phyloP scores from a whole-genome alignment of 2,329 filamentous ascomycete species.

The Gnomoniopsis smithogilvyi region DNA sequence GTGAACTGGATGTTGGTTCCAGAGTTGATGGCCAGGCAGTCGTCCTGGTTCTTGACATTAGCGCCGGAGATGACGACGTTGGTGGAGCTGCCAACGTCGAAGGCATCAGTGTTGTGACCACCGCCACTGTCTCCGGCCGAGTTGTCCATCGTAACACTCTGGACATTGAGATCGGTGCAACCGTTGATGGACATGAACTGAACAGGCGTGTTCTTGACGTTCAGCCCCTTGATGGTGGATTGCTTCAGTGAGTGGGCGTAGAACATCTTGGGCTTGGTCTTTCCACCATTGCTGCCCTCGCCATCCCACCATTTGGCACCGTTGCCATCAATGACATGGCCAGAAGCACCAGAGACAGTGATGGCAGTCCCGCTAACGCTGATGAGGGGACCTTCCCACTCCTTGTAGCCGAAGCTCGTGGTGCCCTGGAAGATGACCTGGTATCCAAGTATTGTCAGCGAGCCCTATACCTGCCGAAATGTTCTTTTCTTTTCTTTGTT shows the following conservation, averaged over 20 bases:
- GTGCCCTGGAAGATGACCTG: slow-evolving; percentile 24
- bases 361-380: slow-evolving; percentile 19
- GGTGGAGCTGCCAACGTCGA: slow-evolving; percentile 50
- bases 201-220: slow-evolving; percentile 39
- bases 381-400: slow-evolving; percentile 17
- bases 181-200: slow-evolving; percentile 39
- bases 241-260: slow-evolving; percentile 43
- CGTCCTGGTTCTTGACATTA: slow-evolving; percentile 58
- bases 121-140: slow-evolving; percentile 30
- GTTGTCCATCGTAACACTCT: slow-evolving; percentile 36
- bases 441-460: background rate
- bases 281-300: slow-evolving; percentile 35
- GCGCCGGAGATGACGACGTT: slow-evolving; percentile 50
- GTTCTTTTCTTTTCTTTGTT: too few relatives aligned
- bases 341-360: slow-evolving; percentile 19
- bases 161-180: slow-evolving; percentile 31
- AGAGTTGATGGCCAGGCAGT: slow-evolving; percentile 58
- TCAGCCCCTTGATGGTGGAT: slow-evolving; percentile 35
- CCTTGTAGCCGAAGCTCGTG: slow-evolving; percentile 17
- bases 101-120: slow-evolving; percentile 55
- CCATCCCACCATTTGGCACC: slow-evolving; percentile 27
- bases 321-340: slow-evolving; percentile 20
- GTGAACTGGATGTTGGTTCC: slow-evolving; percentile 46
- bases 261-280: slow-evolving; percentile 40
- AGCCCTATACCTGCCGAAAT: too few relatives aligned